These are phyloP conservation scores for Aspergillus incahuasiensis DNA, from an alignment of 495 filamentous ascomycete genomes.

Conservation along the genomic window DNA sequence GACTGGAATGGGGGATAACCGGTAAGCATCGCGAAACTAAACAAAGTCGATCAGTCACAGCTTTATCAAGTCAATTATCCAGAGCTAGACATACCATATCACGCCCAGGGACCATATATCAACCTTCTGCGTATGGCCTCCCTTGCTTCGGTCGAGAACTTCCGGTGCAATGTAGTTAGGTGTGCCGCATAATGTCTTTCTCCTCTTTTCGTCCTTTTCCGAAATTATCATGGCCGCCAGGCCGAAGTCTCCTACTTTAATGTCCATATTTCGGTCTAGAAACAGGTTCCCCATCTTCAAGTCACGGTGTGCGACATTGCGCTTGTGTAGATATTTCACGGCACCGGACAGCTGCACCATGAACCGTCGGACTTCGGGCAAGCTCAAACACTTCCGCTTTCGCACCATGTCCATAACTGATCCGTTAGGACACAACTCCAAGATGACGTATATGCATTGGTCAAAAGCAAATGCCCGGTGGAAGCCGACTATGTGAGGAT, in stretches of 20 bases:
- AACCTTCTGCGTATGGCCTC: conserved; percentile 87
- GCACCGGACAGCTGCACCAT: conserved; percentile 92
- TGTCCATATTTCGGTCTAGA: conserved; percentile 91
- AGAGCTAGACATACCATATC: conserved; percentile 68
- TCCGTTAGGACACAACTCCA: conserved; percentile 92
- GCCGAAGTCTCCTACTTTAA: conserved; percentile 97
- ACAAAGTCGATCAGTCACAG: neutral
- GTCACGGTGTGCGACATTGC: conserved; percentile 93
- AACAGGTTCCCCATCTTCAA: conserved; percentile 98
- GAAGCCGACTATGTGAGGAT: conserved; percentile 91
- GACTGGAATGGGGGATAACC: conserved; percentile 89
- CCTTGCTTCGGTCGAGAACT: conserved; percentile 70
- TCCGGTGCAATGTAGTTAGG: conserved; percentile 99
- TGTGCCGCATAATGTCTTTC: conserved; percentile 92
- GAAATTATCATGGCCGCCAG: conserved; percentile 88
- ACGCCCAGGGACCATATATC: conserved; percentile 97
- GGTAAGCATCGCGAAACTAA: conserved; percentile 82
- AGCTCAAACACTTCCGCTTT: conserved; percentile 75
- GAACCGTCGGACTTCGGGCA: conserved; percentile 87
- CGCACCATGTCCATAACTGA: conserved; percentile 99
- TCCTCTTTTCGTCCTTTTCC: conserved; percentile 73
- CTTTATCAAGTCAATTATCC: too few species aligned
- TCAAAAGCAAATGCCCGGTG: conserved; percentile 89
- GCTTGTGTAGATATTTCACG: conserved; percentile 93
- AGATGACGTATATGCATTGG: conserved; percentile 83